phyloP scores from a whole-genome alignment of 1,284 basidiomycete species.

The Fomitiporia mediterranea region DNA sequence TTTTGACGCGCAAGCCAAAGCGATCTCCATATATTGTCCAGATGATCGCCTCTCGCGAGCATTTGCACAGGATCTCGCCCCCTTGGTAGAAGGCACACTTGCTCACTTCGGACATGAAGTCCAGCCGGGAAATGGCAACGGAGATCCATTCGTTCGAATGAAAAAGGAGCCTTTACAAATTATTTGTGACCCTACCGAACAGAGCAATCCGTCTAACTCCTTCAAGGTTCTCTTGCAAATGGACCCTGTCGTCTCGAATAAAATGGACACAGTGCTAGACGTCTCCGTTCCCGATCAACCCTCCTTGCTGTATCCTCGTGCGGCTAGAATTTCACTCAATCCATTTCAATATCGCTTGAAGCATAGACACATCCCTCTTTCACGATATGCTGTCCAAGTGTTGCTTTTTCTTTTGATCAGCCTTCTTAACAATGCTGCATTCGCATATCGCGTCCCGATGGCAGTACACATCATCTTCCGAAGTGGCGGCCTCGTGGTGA shows the following conservation, averaged over 20 bases:
- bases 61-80: slow-evolving; percentile 4
- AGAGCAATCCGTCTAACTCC: not conserved
- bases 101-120: not conserved
- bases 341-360: slow-evolving; percentile 42
- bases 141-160: not conserved
- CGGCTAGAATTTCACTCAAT: slow-evolving; percentile 22
- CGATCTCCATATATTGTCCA: slow-evolving; percentile 1
- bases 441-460: slow-evolving; percentile 85
- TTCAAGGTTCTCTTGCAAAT: slow-evolving; percentile 13
- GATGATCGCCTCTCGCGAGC: not conserved
- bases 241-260: not conserved
- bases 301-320: slow-evolving; percentile 11
- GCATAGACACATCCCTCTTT: slow-evolving; percentile 66
- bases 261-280: slow-evolving; percentile 15
- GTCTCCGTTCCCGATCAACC: slow-evolving; percentile 5
- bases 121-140: not conserved
- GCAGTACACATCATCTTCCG: slow-evolving; percentile 93
- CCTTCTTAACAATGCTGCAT: slow-evolving; percentile 88
- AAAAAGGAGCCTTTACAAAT: not conserved
- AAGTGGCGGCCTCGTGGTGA: slow-evolving; percentile 83
- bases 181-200: not conserved
- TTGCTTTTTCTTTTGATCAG: slow-evolving; percentile 78
- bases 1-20: not conserved
- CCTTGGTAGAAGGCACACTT: not conserved
- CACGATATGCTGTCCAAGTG: slow-evolving; percentile 78